Percentiles rank a stretch among this genome's conserved stretches.
phyloP scores from a whole-genome alignment of 176 grass and related monocot species.

The Coix lacrymajobi region DNA sequence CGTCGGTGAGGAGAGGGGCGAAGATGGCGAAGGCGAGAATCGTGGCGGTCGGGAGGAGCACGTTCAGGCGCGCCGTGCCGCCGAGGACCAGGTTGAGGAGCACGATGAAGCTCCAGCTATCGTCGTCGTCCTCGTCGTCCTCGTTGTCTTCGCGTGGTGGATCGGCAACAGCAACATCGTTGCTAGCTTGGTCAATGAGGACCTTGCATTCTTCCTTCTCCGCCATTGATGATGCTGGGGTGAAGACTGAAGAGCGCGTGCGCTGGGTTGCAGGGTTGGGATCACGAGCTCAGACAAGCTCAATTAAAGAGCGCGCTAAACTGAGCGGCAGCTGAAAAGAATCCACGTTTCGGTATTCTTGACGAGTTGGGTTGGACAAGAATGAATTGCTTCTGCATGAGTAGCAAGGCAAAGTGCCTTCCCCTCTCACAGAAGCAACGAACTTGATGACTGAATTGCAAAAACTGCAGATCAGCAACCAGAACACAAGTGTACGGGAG shows the following conservation, averaged over 20 bases:
- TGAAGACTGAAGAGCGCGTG: neutral
- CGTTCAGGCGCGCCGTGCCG: constrained; percentile 80
- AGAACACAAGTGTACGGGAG: neutral
- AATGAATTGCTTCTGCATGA: constrained; percentile 42
- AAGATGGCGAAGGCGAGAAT: constrained; percentile 94
- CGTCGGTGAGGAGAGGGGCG: constrained; percentile 73
- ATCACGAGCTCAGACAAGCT: neutral
- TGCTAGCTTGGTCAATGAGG: constrained; percentile 38
- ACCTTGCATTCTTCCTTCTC: constrained; percentile 62
- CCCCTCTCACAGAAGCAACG: constrained; percentile 10
- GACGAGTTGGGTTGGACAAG: neutral
- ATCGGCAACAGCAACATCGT: neutral
- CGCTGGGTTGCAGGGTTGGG: neutral
- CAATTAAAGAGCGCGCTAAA: constrained; percentile 20
- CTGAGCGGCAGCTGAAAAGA: constrained; percentile 12
- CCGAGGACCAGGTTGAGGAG: constrained; percentile 71
- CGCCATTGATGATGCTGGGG: constrained; percentile 24
- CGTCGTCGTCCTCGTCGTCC: constrained; percentile 23
- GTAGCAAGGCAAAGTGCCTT: neutral
- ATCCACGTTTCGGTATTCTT: constrained; percentile 14
- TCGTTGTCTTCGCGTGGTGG: neutral
- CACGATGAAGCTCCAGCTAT: constrained; percentile 51
- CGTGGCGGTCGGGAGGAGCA: constrained; percentile 86
- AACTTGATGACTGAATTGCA: neutral
- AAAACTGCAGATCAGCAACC: neutral